phyloP scores from a whole-genome alignment of 169 alveolate genomes.

The Eimeria necatrix region DNA sequence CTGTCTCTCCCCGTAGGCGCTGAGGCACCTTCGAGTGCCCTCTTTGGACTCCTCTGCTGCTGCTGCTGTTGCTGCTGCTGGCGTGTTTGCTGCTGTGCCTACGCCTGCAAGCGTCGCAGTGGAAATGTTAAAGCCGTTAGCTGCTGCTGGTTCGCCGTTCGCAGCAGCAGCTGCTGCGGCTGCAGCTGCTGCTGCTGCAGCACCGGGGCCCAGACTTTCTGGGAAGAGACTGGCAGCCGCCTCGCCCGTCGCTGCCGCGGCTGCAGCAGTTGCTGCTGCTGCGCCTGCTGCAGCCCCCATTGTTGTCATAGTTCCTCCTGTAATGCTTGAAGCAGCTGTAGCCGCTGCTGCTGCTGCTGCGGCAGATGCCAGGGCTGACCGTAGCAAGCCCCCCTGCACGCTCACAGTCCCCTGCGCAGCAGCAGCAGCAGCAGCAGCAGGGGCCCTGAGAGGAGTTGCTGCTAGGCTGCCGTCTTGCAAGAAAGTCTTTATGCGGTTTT shows the following conservation, averaged over 20 bases:
- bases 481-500: background rate
- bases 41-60: background rate
- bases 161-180: background rate
- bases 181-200: constrained; percentile 61
- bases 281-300: too few relatives aligned
- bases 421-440: constrained; percentile 43
- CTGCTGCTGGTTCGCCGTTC: background rate
- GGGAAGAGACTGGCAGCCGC: background rate
- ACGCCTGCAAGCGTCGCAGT: background rate
- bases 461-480: background rate
- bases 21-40: background rate
- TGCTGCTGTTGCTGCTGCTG: background rate
- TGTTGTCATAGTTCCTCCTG: too few relatives aligned
- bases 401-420: background rate
- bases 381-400: too few relatives aligned
- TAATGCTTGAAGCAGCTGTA: too few relatives aligned
- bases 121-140: background rate
- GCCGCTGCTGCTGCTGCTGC: too few relatives aligned
- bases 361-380: too few relatives aligned
- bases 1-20: background rate
- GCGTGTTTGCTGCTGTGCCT: background rate
- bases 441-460: background rate
- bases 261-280: background rate
- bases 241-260: background rate
- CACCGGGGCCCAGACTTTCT: background rate